Conservation (phyloP, 495 filamentous ascomycete species). For the Parachaetomium inaequale region DNA sequence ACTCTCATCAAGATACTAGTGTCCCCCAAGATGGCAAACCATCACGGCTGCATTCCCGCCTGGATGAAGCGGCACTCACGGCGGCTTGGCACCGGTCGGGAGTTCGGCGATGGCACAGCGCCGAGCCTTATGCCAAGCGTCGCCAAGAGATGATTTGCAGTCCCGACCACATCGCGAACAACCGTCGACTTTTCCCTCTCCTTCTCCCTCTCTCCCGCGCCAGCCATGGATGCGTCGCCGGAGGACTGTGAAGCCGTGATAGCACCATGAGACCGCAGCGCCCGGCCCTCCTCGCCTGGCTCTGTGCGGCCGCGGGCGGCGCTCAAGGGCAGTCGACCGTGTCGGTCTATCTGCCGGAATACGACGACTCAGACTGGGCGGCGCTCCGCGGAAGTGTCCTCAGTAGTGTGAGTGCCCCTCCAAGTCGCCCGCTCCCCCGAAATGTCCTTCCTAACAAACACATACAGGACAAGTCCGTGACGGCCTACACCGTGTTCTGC, state of each 20-base stretch:
- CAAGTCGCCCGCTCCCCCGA: background rate
- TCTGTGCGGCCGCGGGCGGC: conserved; percentile 14
- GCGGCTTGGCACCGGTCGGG: conserved; percentile 1
- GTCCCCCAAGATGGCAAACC: background rate
- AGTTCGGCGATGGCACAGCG: conserved; percentile 1
- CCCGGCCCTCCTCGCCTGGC: conserved; percentile 7
- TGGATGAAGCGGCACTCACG: background rate
- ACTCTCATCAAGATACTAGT: background rate
- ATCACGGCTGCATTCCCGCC: background rate
- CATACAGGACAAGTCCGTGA: conserved; percentile 30
- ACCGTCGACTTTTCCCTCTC: background rate
- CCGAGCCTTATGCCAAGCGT: conserved; percentile 9
- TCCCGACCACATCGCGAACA: conserved; percentile 2
- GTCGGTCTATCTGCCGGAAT: conserved; percentile 37
- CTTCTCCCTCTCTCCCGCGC: background rate
- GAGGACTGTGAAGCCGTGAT: background rate
- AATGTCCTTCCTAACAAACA: background rate
- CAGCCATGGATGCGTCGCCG: background rate
- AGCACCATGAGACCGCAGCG: conserved; percentile 11
- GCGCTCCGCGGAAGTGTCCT: conserved; percentile 38
- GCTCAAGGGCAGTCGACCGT: conserved; percentile 28
- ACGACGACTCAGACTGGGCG: conserved; percentile 29
- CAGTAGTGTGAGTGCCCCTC: conserved; percentile 29
- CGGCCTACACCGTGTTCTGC: conserved; percentile 43
- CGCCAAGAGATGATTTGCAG: conserved; percentile 15